Conservation (phyloP, 2,329 filamentous ascomycete species). For the Pyrenochaeta sp. region DNA sequence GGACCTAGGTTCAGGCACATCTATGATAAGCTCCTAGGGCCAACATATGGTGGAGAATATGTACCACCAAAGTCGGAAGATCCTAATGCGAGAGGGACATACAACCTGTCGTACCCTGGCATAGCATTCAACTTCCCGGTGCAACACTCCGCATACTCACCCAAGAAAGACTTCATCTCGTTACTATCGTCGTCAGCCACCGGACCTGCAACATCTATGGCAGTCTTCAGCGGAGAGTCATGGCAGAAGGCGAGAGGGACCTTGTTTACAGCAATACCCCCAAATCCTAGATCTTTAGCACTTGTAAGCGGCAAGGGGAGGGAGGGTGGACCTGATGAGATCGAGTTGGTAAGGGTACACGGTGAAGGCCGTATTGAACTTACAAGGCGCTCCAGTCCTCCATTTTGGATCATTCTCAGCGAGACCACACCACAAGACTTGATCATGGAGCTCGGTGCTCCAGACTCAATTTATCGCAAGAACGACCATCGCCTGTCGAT, state of each 20-base stretch:
- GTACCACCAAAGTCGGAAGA: constrained; percentile 68
- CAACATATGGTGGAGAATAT: constrained; percentile 94
- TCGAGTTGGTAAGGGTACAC: constrained; percentile 80
- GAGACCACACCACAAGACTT: constrained; percentile 93
- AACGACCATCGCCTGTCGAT: constrained; percentile 89
- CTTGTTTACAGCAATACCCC: constrained; percentile 78
- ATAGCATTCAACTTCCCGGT: constrained; percentile 92
- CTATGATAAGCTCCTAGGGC: constrained; percentile 91
- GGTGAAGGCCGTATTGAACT: constrained; percentile 83
- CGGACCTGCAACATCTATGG: constrained; percentile 83
- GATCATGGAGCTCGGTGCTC: constrained; percentile 87
- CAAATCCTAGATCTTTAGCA: constrained; percentile 76
- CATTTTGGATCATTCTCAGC: constrained; percentile 77
- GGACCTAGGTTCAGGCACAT: constrained; percentile 88
- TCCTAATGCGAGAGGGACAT: constrained; percentile 70
- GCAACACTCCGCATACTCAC: constrained; percentile 75
- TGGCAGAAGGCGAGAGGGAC: constrained; percentile 84
- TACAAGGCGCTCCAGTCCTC: constrained; percentile 71
- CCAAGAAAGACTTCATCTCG: constrained; percentile 82
- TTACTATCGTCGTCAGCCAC: constrained; percentile 81
- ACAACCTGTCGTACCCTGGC: constrained; percentile 92
- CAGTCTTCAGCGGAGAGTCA: constrained; percentile 87
- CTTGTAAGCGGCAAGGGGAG: constrained; percentile 72
- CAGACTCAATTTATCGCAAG: constrained; percentile 92
- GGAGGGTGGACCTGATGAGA: constrained; percentile 85